Evolutionary conservation across 2,329 filamentous ascomycete species (phyloP), one percentile per base, ranked within the genome.

Genomic region (Lasiodiplodia sp.): DNA sequence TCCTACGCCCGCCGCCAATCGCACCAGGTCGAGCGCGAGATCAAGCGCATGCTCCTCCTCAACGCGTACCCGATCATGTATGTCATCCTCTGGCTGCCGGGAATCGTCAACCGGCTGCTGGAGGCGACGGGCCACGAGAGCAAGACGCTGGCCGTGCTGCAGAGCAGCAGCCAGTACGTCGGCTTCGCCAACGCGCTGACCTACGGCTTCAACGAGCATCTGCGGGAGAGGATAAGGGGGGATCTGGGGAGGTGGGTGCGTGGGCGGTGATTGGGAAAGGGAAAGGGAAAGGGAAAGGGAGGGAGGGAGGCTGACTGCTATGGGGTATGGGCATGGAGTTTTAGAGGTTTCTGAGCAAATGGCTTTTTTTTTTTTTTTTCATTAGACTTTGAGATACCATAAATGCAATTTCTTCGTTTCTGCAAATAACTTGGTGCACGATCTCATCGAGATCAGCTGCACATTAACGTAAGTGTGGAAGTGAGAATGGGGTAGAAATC

Each of bases 31-130:
- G 56, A 73, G 53, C 69, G 71, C 14, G 73, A 76, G 37, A 72
- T 76, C 40, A 71, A 70, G 70, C 70, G 69, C 38, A 78, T 78
- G 74, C 64, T 78, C 10, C 69, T 78, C 1, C 69, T 79, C 14
- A 79, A 78, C 67, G 75, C 76, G 8, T 79, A 79, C 47, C 77
- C 78, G 0, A 70, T 77, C 18, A 68, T 75, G 3, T 79, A 79
- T 67, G 72, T 79, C 31, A 70, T 78, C 3, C 72, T 79, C 2
- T 79, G 77, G 77, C 69, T 77, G 8, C 77, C 77, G 1, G 77
- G 77, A 3, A 77, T 78, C 4, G 60, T 70, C 8, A 75, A 74
- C 49, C 73, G 73, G 12, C 52, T 75, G 12, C 68, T 71, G 1
- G 73, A 74, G 60, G 72, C 70, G 12, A 67, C 71, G 52, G 73